Evolutionary conservation across 2,329 filamentous ascomycete species (phyloP).

Genomic region (Monosporascus sp.): DNA sequence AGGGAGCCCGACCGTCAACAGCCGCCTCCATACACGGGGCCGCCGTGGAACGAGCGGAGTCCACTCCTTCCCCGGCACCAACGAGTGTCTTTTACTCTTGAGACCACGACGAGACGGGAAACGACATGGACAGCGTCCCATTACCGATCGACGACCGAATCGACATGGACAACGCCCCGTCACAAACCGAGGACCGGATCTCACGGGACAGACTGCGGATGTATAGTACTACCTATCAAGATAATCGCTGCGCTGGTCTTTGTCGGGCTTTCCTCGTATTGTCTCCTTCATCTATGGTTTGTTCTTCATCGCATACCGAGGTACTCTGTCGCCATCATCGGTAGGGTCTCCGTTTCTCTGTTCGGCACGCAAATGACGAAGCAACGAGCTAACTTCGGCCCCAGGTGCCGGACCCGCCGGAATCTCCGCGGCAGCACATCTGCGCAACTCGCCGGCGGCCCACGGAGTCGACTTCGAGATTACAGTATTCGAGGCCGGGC

Average conservation of each 20-base stretch:
- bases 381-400: conserved; percentile 3
- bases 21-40: neutral
- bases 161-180: neutral
- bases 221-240: no score
- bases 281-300: neutral
- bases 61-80: neutral
- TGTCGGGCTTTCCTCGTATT: neutral
- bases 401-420: conserved; percentile 22
- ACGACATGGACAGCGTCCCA: neutral
- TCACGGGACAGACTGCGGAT: no score
- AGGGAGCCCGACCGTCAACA: neutral
- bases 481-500: conserved; percentile 17
- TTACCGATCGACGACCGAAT: neutral
- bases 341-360: conserved; percentile 9
- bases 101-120: no score
- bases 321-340: conserved; percentile 18
- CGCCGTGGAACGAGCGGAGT: neutral
- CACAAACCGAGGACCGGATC: no score
- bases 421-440: conserved; percentile 19
- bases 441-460: conserved; percentile 4
- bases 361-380: neutral
- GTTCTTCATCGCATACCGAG: conserved; percentile 1
- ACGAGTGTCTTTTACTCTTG: no score
- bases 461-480: conserved; percentile 11
- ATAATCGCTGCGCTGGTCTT: neutral